Percentiles rank a stretch among this genome's conserved stretches.
Conservation (phyloP, 2,329 filamentous ascomycete species). For the Aspergillus caelatus region DNA sequence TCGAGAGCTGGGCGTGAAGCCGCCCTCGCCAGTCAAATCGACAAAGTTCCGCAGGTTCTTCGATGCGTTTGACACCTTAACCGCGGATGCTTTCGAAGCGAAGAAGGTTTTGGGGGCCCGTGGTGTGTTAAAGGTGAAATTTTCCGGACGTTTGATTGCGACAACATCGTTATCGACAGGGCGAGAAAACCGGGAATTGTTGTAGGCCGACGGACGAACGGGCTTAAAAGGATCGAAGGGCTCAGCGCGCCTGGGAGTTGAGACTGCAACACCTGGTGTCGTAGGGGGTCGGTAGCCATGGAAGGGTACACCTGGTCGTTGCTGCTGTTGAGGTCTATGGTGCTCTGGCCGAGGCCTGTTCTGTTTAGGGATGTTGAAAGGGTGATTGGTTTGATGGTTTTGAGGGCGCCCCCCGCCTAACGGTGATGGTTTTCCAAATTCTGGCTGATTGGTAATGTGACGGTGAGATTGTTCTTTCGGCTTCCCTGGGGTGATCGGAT, state of each 20-base stretch:
- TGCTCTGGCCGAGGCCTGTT: conserved; percentile 55
- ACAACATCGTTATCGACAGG: conserved; percentile 37
- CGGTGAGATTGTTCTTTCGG: conserved; percentile 37
- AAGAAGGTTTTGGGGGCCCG: conserved; percentile 57
- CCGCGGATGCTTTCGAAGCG: conserved; percentile 50
- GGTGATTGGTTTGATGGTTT: conserved; percentile 39
- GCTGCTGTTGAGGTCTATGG: conserved; percentile 42
- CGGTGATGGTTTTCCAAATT: conserved; percentile 64
- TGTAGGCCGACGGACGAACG: conserved; percentile 41
- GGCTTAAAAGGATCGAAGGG: conserved; percentile 45
- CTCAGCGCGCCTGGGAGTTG: conserved; percentile 31
- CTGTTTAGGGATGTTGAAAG: conserved; percentile 57
- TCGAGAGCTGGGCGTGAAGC: conserved; percentile 52
- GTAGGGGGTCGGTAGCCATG: conserved; percentile 23
- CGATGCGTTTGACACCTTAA: conserved; percentile 43
- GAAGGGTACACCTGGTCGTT: conserved; percentile 22
- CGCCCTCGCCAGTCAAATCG: conserved; percentile 52
- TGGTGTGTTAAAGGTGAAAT: conserved; percentile 51
- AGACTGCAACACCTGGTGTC: conserved; percentile 21
- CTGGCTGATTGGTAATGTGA: conserved; percentile 45
- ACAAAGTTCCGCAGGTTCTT: conserved; percentile 51
- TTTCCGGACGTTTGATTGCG: conserved; percentile 53
- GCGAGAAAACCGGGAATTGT: conserved; percentile 29
- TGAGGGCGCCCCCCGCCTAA: conserved; percentile 50
- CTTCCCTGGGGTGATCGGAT: conserved; percentile 39